Percentiles rank a stretch among this genome's conserved stretches.
phyloP scores from a whole-genome alignment of 805 yeast genomes.

The Ogataea pilisensis region DNA sequence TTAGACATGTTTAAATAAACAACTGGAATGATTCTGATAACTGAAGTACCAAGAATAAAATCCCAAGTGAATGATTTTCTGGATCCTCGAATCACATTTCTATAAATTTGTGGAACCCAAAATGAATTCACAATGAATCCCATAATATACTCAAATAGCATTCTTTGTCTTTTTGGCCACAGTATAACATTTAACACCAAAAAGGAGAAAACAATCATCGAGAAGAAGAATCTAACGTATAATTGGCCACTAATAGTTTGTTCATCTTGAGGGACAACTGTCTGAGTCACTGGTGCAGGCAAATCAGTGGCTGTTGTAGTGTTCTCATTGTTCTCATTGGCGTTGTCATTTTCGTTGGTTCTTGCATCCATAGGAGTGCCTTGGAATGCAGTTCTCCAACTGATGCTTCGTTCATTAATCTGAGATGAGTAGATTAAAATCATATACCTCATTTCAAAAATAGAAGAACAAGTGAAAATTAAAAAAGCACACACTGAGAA shows the following conservation, averaged over 20 bases:
- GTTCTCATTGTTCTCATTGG: slow-evolving; percentile 10
- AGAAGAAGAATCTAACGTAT: slow-evolving; percentile 53
- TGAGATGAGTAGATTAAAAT: slow-evolving; percentile 66
- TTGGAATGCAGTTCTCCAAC: slow-evolving; percentile 60
- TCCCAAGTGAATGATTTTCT: slow-evolving; percentile 68
- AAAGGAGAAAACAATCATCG: slow-evolving; percentile 51
- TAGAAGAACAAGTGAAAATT: slow-evolving; percentile 62
- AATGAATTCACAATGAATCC: slow-evolving; percentile 57
- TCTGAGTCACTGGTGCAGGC: slow-evolving; percentile 20
- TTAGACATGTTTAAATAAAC: slow-evolving; percentile 42
- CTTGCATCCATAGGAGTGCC: slow-evolving; percentile 49
- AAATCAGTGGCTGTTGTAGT: slow-evolving; percentile 16
- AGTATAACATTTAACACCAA: slow-evolving; percentile 50
- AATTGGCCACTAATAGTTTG: slow-evolving; percentile 53
- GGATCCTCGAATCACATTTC: slow-evolving; percentile 69
- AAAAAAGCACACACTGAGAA: slow-evolving; percentile 66
- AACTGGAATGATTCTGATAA: slow-evolving; percentile 61
- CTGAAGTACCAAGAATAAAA: slow-evolving; percentile 65
- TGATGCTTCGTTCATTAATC: slow-evolving; percentile 63
- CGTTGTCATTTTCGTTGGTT: slow-evolving; percentile 11
- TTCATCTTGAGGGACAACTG: slow-evolving; percentile 40
- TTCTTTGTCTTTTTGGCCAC: slow-evolving; percentile 61
- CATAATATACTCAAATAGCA: slow-evolving; percentile 51
- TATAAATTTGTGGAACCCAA: slow-evolving; percentile 85
- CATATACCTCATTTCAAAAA: slow-evolving; percentile 74